A percentile compares a stretch with the other conserved stretches of the same genome.
These are phyloP conservation scores for Saturnispora sanitii DNA, from an alignment of 805 yeast genomes.

Conservation along the genomic window DNA sequence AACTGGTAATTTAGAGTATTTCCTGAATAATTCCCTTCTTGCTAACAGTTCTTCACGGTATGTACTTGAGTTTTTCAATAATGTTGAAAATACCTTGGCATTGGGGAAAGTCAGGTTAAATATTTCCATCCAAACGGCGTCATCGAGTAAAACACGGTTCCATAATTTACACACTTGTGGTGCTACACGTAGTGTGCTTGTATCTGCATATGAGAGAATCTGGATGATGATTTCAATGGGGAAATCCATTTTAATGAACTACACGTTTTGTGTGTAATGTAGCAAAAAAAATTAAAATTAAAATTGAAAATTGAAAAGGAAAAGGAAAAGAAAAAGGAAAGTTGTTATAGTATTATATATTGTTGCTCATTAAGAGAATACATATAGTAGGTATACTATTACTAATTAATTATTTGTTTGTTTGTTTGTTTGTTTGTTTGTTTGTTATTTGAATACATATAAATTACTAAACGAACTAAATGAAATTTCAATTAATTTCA, in stretches of 20 bases:
- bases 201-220: conserved; percentile 38
- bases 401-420: too few species aligned
- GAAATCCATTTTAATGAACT: too few species aligned
- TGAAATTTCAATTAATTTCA: background rate
- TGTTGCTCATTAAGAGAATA: too few species aligned
- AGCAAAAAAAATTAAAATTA: too few species aligned
- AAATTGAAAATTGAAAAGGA: too few species aligned
- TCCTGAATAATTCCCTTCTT: conserved; percentile 25
- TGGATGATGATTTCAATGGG: conserved; percentile 39
- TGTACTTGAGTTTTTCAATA: too few species aligned
- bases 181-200: conserved; percentile 31
- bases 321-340: background rate
- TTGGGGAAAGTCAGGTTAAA: conserved; percentile 32
- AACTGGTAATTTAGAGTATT: conserved; percentile 8
- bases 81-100: too few species aligned
- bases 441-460: too few species aligned
- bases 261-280: too few species aligned
- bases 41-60: conserved; percentile 40
- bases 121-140: conserved; percentile 38
- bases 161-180: conserved; percentile 40
- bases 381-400: too few species aligned
- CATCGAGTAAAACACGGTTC: conserved; percentile 36
- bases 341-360: too few species aligned
- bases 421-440: too few species aligned
- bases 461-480: background rate